Percentiles rank a stretch among this genome's conserved stretches.
Conservation (phyloP, 345 rosid genomes). For the Anacardium occidentale region DNA sequence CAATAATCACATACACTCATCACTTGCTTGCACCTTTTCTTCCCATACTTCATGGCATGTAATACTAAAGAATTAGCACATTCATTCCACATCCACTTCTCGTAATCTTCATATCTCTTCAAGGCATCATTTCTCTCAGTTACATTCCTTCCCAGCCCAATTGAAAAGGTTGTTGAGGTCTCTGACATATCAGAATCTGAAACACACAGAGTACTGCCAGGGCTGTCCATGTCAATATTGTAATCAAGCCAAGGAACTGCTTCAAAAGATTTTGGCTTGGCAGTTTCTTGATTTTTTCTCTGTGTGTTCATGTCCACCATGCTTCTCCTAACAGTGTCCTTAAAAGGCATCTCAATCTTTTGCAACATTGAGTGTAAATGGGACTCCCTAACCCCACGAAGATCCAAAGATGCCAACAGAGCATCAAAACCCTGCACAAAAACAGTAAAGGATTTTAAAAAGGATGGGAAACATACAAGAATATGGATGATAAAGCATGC, state of each 20-base stretch:
- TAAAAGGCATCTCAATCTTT: constrained; percentile 66
- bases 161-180: constrained; percentile 57
- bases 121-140: constrained; percentile 41
- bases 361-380: constrained; percentile 66
- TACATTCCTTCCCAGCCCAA: constrained; percentile 56
- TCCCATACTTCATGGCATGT: constrained; percentile 56
- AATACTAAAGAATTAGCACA: constrained; percentile 39
- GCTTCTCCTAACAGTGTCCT: constrained; percentile 54
- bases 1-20: constrained; percentile 55
- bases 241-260: constrained; percentile 19
- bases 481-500: not conserved
- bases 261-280: constrained; percentile 36
- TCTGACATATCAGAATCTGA: constrained; percentile 45
- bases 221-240: constrained; percentile 29
- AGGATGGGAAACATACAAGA: not conserved
- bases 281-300: constrained; percentile 11
- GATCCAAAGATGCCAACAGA: constrained; percentile 65
- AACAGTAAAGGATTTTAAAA: not conserved
- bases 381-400: constrained; percentile 78
- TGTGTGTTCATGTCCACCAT: constrained; percentile 2
- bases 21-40: constrained; percentile 49
- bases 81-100: constrained; percentile 80
- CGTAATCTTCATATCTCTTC: constrained; percentile 68
- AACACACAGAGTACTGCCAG: constrained; percentile 36
- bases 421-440: constrained; percentile 64